Percentiles rank a stretch among this genome's conserved stretches.
phyloP scores from a whole-genome alignment of 2,329 filamentous ascomycete genomes.

The Dendryphion nanum region DNA sequence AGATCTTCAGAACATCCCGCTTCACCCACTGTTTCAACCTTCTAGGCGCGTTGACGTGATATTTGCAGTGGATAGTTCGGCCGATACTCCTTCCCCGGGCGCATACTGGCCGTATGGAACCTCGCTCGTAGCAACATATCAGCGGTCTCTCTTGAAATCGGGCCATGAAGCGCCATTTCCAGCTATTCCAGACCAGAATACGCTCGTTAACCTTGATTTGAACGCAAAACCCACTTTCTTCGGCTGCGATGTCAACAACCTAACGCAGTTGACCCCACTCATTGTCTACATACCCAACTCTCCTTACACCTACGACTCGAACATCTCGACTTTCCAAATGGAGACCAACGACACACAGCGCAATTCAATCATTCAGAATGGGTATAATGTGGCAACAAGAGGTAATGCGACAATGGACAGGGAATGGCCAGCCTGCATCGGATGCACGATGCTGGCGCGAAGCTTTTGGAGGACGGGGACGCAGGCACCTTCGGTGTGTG shows the following conservation, averaged over 20 bases:
- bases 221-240: conserved; percentile 64
- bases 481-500: conserved; percentile 67
- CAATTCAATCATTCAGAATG: conserved; percentile 67
- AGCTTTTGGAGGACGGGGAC: conserved; percentile 60
- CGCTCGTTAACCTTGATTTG: conserved; percentile 58
- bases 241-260: conserved; percentile 60
- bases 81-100: conserved; percentile 55
- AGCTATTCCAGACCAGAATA: conserved; percentile 53
- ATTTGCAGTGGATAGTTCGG: conserved; percentile 72
- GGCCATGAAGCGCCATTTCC: conserved; percentile 58
- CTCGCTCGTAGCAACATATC: conserved; percentile 58
- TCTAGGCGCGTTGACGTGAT: conserved; percentile 69
- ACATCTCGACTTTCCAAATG: conserved; percentile 76
- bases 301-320: conserved; percentile 65
- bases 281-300: conserved; percentile 67
- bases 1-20: conserved; percentile 49
- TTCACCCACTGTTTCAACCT: conserved; percentile 64
- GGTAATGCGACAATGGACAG: conserved; percentile 50
- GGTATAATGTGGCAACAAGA: conserved; percentile 53
- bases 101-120: conserved; percentile 61
- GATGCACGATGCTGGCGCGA: conserved; percentile 54
- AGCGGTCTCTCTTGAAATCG: conserved; percentile 46
- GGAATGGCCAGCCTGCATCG: conserved; percentile 53
- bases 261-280: conserved; percentile 58
- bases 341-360: conserved; percentile 79